Evolutionary conservation across 2,329 filamentous ascomycete species (phyloP).

Genomic region (Tolypocladium cylindrosporum): DNA sequence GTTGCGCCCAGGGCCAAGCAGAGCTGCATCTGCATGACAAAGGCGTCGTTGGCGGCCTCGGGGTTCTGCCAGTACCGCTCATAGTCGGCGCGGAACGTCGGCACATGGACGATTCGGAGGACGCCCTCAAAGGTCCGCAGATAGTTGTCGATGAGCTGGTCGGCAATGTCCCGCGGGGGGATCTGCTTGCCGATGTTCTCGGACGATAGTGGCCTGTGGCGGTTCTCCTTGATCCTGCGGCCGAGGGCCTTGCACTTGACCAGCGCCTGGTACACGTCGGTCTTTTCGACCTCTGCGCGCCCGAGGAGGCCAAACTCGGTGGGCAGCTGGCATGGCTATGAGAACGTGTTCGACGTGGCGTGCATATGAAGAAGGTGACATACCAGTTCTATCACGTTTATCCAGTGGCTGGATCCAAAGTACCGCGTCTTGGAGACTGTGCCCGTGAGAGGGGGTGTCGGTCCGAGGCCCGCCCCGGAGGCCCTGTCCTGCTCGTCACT

Average conservation of each 20-base stretch:
- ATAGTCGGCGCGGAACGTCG: conserved; percentile 46
- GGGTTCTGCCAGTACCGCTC: conserved; percentile 36
- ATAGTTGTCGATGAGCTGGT: conserved; percentile 42
- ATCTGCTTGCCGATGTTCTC: conserved; percentile 28
- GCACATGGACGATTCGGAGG: conserved; percentile 46
- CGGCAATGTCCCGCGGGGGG: conserved; percentile 29
- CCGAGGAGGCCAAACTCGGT: conserved; percentile 15
- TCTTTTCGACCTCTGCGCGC: conserved; percentile 14
- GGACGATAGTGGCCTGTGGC: conserved; percentile 23
- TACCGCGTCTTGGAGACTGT: conserved; percentile 33
- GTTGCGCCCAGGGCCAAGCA: conserved; percentile 41
- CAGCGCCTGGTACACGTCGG: conserved; percentile 21
- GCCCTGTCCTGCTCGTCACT: conserved; percentile 8
- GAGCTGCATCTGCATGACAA: conserved; percentile 43
- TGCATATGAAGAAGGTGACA: conserved; percentile 6
- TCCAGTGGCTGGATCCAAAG: conserved; percentile 41
- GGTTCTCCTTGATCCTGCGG: conserved; percentile 30
- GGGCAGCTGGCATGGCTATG: conserved; percentile 14
- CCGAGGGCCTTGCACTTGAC: conserved; percentile 30
- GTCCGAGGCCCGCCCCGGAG: neutral
- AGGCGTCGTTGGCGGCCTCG: conserved; percentile 26
- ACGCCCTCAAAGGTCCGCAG: conserved; percentile 46
- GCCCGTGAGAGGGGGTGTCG: conserved; percentile 16
- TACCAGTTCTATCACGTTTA: conserved; percentile 32
- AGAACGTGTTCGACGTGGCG: neutral